Evolutionary conservation across 345 rosid genomes (phyloP).

Genomic region (Heritiera fomes): DNA sequence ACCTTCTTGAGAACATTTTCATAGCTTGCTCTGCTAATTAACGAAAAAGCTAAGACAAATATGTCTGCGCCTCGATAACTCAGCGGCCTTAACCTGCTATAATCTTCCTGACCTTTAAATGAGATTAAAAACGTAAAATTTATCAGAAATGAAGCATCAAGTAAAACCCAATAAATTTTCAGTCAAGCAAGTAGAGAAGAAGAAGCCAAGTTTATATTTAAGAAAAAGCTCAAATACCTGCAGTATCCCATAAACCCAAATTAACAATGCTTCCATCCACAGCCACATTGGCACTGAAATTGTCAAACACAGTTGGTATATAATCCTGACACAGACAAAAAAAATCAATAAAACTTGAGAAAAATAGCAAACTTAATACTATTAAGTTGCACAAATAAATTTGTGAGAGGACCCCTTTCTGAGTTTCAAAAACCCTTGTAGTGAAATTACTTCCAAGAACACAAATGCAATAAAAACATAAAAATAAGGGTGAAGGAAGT

Average conservation of each 20-base stretch:
- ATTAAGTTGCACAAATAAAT: not conserved
- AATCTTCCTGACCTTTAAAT: slow-evolving; percentile 90
- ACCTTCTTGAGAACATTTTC: slow-evolving; percentile 98
- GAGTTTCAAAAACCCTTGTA: not conserved
- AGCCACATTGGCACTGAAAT: slow-evolving; percentile 96
- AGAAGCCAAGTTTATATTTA: not conserved
- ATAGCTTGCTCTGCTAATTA: slow-evolving; percentile 93
- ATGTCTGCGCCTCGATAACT: slow-evolving; percentile 98
- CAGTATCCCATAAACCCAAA: slow-evolving; percentile 99
- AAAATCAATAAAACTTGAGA: slow-evolving; percentile 16
- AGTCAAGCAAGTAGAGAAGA: slow-evolving; percentile 4
- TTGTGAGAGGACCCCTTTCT: not conserved
- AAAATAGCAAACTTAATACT: not conserved
- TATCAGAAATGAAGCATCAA: slow-evolving; percentile 14
- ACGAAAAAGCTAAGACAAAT: slow-evolving; percentile 87
- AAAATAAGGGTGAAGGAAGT: not conserved
- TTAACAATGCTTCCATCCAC: slow-evolving; percentile 93
- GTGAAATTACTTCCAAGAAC: too few relatives aligned
- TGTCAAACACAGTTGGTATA: slow-evolving; percentile 95
- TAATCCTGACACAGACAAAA: slow-evolving; percentile 63
- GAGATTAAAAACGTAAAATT: slow-evolving; percentile 5
- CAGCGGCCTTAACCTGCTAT: slow-evolving; percentile 95
- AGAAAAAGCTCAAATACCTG: slow-evolving; percentile 52
- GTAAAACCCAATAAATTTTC: slow-evolving; percentile 13
- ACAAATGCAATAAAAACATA: not conserved